Evolutionary conservation across 2,329 filamentous ascomycete genomes (phyloP), one percentile per base, ranked within the genome.

Genomic region (Stemphylium lycopersici): DNA sequence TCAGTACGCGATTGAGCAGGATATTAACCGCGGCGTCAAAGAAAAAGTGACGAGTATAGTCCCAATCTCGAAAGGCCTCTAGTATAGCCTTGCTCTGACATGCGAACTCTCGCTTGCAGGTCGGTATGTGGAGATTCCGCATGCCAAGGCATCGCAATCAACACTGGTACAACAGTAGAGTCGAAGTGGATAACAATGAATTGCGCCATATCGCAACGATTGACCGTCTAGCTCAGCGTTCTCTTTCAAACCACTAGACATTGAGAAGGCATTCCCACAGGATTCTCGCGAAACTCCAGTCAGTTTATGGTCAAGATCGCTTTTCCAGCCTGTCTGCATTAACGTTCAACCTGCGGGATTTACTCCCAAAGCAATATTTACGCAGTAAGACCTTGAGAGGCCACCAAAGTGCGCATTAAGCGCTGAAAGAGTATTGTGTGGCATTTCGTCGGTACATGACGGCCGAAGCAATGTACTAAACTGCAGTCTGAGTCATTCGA

Each of bases 1-100:
- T 58, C 44, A 49, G 22, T 32, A 22, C 33, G 16, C 32, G 49
- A 47, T 36, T 32, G 46, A n/a, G 16, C 31, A 8, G 29, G 18
- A 43, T 29, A 37, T 48, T 31, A 34, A 11, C 44, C 50, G 33
- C 22, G 24, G 45, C 15, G 31, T 32, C 13, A 36, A 37, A 26
- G 34, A 37, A 26, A 20, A 26, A 11, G n/a, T 45, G 20, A 45
- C n/a, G 32, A 15, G n/a, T 10, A 13, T 36, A 31, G 32, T 24
- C 31, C 18, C 18, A 29, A 32, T 31, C 12, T n/a, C 33, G 8
- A 26, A 32, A 32, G 7, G 36, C 10, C n/a, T 41, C 15, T 33
- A 15, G 18, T 41, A 26, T 4, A 22, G 26, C 13, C 18, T 40
- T 31, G 36, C 12, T 16, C 10, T 5, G 13, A 18, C n/a, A 22